These are phyloP conservation scores for Nigrospora sphaerica DNA, from an alignment of 2,329 filamentous ascomycete genomes.

Conservation along the genomic window DNA sequence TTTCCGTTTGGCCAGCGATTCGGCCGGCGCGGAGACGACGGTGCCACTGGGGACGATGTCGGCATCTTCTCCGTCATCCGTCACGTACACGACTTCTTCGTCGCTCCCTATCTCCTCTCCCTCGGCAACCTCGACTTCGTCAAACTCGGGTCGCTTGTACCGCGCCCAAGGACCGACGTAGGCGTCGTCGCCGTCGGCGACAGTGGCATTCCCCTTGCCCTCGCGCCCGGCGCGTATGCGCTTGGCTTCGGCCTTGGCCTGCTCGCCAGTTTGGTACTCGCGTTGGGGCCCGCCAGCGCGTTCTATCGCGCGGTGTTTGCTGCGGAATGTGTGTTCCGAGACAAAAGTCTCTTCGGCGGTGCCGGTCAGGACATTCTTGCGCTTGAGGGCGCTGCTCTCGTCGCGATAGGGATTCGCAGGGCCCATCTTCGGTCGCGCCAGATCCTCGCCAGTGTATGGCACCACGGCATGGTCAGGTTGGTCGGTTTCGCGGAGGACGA, in stretches of 20 bases:
- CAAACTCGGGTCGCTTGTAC: conserved; percentile 67
- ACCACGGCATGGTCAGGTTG: conserved; percentile 53
- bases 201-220: conserved; percentile 72
- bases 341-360: conserved; percentile 82
- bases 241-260: conserved; percentile 65
- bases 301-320: conserved; percentile 79
- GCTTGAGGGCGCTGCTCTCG: conserved; percentile 48
- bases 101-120: conserved; percentile 71
- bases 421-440: conserved; percentile 58
- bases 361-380: conserved; percentile 79
- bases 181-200: conserved; percentile 79
- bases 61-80: conserved; percentile 68
- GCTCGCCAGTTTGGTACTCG: conserved; percentile 44
- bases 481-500: conserved; percentile 50
- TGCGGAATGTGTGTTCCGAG: conserved; percentile 84
- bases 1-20: conserved; percentile 48
- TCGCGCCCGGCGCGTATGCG: conserved; percentile 69
- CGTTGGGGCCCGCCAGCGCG: conserved; percentile 51
- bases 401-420: conserved; percentile 71
- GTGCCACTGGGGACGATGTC: conserved; percentile 59
- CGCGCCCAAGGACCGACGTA: conserved; percentile 95
- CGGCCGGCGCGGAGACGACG: conserved; percentile 47
- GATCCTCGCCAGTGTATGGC: conserved; percentile 64
- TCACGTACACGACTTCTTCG: conserved; percentile 71
- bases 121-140: conserved; percentile 65